Percentiles rank a stretch among this genome's conserved stretches.
Evolutionary conservation across 2,329 filamentous ascomycete genomes (phyloP).

Genomic region (Monilinia vaccinii-corymbosi): DNA sequence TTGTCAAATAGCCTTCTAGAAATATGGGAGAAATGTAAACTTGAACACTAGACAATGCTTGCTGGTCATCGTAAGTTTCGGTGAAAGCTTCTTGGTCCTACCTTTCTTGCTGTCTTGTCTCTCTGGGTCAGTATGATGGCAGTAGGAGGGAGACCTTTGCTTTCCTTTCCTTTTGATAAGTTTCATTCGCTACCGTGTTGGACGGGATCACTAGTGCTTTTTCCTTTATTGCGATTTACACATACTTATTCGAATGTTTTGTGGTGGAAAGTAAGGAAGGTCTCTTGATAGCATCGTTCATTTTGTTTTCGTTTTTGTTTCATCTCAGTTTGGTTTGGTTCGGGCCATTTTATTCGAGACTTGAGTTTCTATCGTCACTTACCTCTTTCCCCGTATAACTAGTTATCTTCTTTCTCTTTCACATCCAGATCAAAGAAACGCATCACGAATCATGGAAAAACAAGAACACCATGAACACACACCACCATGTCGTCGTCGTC

Average conservation of each 20-base stretch:
- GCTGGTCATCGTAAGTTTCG: neutral
- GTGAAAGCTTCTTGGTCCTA: neutral
- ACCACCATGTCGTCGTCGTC: neutral
- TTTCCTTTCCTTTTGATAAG: neutral
- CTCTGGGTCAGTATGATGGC: neutral
- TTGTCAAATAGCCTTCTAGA: neutral
- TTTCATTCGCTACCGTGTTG: neutral
- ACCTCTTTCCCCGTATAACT: neutral
- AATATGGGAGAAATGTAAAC: neutral
- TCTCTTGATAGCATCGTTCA: neutral
- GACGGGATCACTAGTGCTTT: neutral
- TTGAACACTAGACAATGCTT: neutral
- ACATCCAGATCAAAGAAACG: neutral
- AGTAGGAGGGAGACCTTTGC: neutral
- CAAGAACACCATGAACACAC: neutral
- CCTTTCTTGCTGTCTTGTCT: neutral
- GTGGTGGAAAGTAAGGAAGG: neutral
- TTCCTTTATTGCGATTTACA: slow-evolving; percentile 3
- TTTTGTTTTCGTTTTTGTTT: neutral
- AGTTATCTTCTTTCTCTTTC: neutral
- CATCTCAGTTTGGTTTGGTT: too few relatives aligned
- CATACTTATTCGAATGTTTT: neutral
- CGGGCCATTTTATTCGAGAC: neutral
- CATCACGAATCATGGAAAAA: neutral
- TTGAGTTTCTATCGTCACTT: neutral